Base-by-base conservation (phyloP, 2,329 filamentous ascomycete species). In the Trichophyton benhamiae region DNA sequence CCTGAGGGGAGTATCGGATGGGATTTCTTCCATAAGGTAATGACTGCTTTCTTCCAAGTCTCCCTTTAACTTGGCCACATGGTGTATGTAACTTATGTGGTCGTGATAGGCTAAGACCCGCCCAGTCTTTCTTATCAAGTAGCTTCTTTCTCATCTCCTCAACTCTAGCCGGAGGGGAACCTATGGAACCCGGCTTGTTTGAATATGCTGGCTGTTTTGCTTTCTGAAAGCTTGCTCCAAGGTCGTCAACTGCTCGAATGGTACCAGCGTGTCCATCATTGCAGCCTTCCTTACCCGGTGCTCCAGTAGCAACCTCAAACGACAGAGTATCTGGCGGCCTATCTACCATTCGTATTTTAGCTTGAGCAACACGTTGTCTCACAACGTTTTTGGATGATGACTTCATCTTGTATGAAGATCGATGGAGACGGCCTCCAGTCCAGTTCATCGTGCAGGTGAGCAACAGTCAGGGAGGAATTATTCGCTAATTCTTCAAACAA, bases 351-450 rank as follows among this genome's bases (percentile, higher is more conserved):
- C 36, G 36, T 11, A 17, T 25, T 11, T 66, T 69, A 7, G 68
- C 68, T 61, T 69, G 73, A 44, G 69, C 70, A 62, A 75, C 74
- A 42, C 69, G 69, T 48, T 71, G 69, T 61, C 67, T 73, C 66
- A 72, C 70, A 36, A 62, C 61, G 55, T 68, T 70, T 60, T 66
- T 65, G 5, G 67, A 53, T 4, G 64, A 65, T 46, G 68, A 67
- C 48, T 68, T 63, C 42, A 66, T 72, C 61, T 67, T 67, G 59
- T 68, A 70, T 11, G 74, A 73, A 65, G 76, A 71, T 42, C 75
- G 74, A 58, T 72, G 71, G 25, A 78, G 68, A 60, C 72, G 72
- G 36, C 76, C 75, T 60, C 75, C 75, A 25, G 73, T 77, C 76
- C 76, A 77, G 61, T 77, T 77, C 76, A 78, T 78, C n/a, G 22